Conservation (phyloP, 1,284 basidiomycete species). For the Ganoderma multipileum region DNA sequence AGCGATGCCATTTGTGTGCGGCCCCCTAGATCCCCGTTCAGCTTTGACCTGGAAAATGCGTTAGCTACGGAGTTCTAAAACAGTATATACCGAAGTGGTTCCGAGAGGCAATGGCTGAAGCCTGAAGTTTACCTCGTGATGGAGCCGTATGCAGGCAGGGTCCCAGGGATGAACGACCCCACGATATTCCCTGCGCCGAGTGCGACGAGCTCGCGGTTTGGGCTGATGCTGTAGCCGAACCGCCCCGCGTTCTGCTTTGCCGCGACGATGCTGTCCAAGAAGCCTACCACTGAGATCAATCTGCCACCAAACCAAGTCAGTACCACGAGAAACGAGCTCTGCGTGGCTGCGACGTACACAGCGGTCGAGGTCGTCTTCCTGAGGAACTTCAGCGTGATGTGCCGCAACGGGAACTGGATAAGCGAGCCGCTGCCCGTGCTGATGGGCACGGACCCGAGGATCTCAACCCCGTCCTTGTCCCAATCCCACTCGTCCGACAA, state of each 20-base stretch:
- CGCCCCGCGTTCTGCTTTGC: conserved; percentile 87
- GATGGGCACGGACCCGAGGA: conserved; percentile 80
- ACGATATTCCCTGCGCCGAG: conserved; percentile 85
- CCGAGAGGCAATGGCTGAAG: background rate
- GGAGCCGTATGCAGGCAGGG: conserved; percentile 88
- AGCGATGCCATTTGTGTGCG: conserved; percentile 90
- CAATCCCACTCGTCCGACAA: conserved; percentile 76
- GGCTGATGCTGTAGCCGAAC: conserved; percentile 88
- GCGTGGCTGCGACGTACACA: conserved; percentile 54
- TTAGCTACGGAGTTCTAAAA: background rate
- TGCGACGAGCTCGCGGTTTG: conserved; percentile 91
- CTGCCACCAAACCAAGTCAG: conserved; percentile 43
- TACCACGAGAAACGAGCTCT: conserved; percentile 2
- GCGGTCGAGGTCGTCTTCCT: conserved; percentile 81
- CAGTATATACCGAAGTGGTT: background rate
- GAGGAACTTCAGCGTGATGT: conserved; percentile 67
- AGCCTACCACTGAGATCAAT: conserved; percentile 79
- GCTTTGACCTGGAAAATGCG: conserved; percentile 62
- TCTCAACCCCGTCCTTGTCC: conserved; percentile 81
- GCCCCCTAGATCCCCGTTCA: conserved; percentile 88
- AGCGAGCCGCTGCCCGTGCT: conserved; percentile 60
- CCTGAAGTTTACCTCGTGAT: conserved; percentile 70
- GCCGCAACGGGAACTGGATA: conserved; percentile 71
- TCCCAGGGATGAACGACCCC: conserved; percentile 84
- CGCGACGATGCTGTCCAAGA: conserved; percentile 84